Evolutionary conservation across 2,329 filamentous ascomycete genomes (phyloP).

Genomic region (Xylaria sp.): DNA sequence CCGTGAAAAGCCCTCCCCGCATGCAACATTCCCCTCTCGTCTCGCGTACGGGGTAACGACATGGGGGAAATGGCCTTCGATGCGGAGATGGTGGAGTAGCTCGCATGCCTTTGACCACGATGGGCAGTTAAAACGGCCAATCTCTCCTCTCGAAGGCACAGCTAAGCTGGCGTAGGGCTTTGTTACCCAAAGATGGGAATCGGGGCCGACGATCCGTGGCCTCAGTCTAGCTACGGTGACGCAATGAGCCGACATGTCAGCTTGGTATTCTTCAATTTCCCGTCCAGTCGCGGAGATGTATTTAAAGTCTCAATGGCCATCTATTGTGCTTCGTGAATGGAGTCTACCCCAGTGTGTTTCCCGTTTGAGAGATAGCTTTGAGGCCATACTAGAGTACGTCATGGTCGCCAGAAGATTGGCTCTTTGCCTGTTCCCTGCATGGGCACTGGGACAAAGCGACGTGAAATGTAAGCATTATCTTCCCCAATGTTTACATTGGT

Average conservation of each 20-base stretch:
- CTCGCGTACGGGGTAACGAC: slow-evolving; percentile 20
- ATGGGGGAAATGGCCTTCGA: slow-evolving; percentile 2
- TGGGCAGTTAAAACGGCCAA: slow-evolving; percentile 16
- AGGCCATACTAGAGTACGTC: slow-evolving; percentile 20
- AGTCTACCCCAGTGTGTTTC: not conserved
- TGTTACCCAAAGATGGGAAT: slow-evolving; percentile 21
- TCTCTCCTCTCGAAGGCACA: slow-evolving; percentile 15
- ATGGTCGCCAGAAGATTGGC: slow-evolving; percentile 34
- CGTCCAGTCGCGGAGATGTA: slow-evolving; percentile 17
- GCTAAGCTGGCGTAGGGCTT: slow-evolving; percentile 5
- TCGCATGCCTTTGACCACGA: slow-evolving; percentile 20
- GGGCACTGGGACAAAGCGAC: slow-evolving; percentile 31
- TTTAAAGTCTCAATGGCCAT: slow-evolving; percentile 21
- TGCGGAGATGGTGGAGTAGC: slow-evolving; percentile 39
- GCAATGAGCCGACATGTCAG: slow-evolving; percentile 34
- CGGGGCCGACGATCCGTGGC: slow-evolving; percentile 23
- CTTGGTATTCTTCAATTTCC: slow-evolving; percentile 20
- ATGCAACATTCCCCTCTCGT: slow-evolving; percentile 28
- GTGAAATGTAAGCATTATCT: slow-evolving; percentile 34
- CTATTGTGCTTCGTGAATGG: slow-evolving; percentile 9
- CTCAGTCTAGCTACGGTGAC: slow-evolving; percentile 24
- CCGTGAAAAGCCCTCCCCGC: slow-evolving; percentile 30
- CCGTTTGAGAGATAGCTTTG: slow-evolving; percentile 11
- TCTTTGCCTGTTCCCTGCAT: slow-evolving; percentile 32
- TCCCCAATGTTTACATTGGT: not conserved